Conservation (phyloP, 1,139 yeast species). For the Barnettozyma hawaiiensis region DNA sequence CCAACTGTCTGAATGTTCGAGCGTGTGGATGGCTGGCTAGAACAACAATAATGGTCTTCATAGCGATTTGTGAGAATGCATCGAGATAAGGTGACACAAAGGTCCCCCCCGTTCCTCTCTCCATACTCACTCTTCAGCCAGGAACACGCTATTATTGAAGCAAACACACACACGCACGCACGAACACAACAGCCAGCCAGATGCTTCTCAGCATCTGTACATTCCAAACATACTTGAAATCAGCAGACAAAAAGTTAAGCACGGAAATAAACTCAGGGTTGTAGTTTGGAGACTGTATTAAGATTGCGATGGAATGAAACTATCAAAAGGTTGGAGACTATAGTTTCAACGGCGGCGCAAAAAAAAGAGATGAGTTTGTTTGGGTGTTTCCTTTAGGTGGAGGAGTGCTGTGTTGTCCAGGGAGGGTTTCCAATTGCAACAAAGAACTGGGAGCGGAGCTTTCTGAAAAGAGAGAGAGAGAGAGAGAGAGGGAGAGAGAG, state of each 20-base stretch:
- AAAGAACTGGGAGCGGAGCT: conserved; percentile 23
- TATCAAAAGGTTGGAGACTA: conserved; percentile 6
- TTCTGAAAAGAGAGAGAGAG: conserved; percentile 23
- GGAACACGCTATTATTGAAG: conserved; percentile 2
- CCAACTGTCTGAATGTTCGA: background rate
- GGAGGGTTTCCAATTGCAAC: conserved; percentile 10
- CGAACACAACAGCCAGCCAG: background rate
- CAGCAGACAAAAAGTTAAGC: background rate
- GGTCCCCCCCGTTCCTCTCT: conserved; percentile 3
- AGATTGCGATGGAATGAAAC: background rate
- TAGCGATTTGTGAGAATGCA: conserved; percentile 1
- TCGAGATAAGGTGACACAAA: background rate
- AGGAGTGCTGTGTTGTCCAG: conserved; percentile 2
- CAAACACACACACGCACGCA: background rate
- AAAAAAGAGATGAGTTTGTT: conserved; percentile 4
- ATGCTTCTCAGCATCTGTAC: background rate
- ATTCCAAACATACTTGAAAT: background rate
- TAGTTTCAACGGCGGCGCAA: conserved; percentile 3
- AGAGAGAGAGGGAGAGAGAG: conserved; percentile 20
- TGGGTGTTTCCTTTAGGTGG: conserved; percentile 7
- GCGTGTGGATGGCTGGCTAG: background rate
- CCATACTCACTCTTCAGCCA: conserved; percentile 7
- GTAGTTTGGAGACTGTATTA: background rate
- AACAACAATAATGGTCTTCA: background rate
- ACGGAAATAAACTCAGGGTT: background rate